Percentiles rank a stretch among this genome's conserved stretches.
These are phyloP conservation scores for Sclerotinia borealis DNA, from an alignment of 2,329 filamentous ascomycete species.

Conservation along the genomic window DNA sequence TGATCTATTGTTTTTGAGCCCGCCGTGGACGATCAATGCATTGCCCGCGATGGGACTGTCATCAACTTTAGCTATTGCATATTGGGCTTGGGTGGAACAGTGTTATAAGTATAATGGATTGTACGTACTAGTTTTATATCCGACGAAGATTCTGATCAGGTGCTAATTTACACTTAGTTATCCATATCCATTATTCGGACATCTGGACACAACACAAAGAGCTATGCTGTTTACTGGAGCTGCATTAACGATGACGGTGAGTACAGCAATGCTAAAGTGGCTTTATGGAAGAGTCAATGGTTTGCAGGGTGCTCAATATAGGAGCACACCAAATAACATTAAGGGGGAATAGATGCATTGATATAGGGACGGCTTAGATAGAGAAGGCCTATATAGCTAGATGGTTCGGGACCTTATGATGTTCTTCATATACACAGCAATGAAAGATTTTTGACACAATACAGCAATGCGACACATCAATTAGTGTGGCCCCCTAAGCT, in stretches of 20 bases:
- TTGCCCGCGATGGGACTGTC: constrained; percentile 55
- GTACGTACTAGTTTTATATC: constrained; percentile 38
- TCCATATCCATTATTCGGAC: constrained; percentile 77
- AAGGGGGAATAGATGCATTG: not conserved
- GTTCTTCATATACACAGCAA: not conserved
- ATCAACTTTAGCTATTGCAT: constrained; percentile 54
- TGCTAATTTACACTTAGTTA: constrained; percentile 48
- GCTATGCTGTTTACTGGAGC: constrained; percentile 62
- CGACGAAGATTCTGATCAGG: not conserved
- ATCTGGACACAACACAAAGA: constrained; percentile 60
- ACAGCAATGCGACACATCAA: not conserved
- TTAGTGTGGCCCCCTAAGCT: not conserved
- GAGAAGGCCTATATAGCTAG: not conserved
- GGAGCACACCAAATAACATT: constrained; percentile 13
- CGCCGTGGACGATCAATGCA: constrained; percentile 62
- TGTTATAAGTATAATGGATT: constrained; percentile 63
- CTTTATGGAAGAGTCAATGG: constrained; percentile 64
- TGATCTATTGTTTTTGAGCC: constrained; percentile 63
- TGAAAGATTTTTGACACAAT: not conserved
- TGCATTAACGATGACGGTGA: constrained; percentile 64
- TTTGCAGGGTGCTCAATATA: constrained; percentile 36
- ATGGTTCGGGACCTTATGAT: not conserved
- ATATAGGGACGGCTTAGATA: not conserved
- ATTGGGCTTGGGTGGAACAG: constrained; percentile 73
- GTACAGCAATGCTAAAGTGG: constrained; percentile 63